phyloP scores from a whole-genome alignment of 2,329 filamentous ascomycete species.

The Emericellopsis atlantica region DNA sequence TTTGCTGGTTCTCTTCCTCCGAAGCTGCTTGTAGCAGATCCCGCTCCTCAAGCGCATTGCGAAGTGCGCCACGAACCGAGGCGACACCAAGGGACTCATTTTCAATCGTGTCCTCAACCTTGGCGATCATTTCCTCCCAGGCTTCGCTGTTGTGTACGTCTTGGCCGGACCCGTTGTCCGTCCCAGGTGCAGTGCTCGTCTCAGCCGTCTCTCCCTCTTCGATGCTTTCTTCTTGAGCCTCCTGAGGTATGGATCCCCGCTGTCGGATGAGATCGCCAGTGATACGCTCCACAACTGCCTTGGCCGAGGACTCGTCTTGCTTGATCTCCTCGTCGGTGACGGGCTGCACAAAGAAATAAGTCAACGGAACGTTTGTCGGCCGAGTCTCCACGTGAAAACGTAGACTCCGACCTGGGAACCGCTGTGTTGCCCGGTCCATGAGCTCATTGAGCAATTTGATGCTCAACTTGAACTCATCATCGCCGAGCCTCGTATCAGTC shows the following conservation, averaged over 20 bases:
- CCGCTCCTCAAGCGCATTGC: conserved; percentile 41
- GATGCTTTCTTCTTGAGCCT: background rate
- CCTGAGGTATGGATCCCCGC: background rate
- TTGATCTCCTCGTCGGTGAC: conserved; percentile 61
- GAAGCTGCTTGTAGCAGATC: conserved; percentile 34
- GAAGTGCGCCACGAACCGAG: conserved; percentile 39
- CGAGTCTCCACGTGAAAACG: conserved; percentile 76
- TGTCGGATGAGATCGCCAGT: background rate
- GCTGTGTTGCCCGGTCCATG: conserved; percentile 59
- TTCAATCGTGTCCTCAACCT: conserved; percentile 44
- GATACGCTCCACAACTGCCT: background rate
- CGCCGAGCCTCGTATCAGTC: conserved; percentile 50
- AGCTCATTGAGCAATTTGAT: conserved; percentile 67
- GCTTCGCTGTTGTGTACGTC: conserved; percentile 20
- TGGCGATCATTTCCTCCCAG: conserved; percentile 42
- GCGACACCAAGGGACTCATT: conserved; percentile 40
- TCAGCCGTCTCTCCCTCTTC: conserved; percentile 6
- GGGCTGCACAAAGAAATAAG: conserved; percentile 87
- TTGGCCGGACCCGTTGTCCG: conserved; percentile 8
- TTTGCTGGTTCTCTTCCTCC: conserved; percentile 29
- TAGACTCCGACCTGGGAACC: conserved; percentile 64
- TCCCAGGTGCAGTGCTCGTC: conserved; percentile 9
- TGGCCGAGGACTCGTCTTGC: background rate
- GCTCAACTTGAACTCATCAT: conserved; percentile 77
- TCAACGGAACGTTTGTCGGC: conserved; percentile 44